Evolutionary conservation across 768 basidiomycete genomes (phyloP).

Genomic region (Suillus alpinus): DNA sequence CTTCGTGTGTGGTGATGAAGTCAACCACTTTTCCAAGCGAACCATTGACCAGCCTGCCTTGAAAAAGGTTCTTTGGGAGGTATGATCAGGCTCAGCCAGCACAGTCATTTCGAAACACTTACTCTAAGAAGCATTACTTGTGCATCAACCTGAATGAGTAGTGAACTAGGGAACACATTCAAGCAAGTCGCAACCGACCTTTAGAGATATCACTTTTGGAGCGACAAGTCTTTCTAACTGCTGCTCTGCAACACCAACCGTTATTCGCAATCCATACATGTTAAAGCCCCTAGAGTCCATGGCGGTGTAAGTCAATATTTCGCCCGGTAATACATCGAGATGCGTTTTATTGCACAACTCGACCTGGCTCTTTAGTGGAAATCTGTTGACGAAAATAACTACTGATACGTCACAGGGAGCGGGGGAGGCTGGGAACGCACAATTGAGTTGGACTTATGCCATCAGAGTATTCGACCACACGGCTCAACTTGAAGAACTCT

Average conservation of each 20-base stretch:
- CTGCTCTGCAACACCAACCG: constrained; percentile 21
- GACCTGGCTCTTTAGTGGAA: constrained; percentile 26
- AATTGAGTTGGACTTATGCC: constrained; percentile 87
- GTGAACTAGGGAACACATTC: background rate
- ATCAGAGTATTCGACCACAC: constrained; percentile 71
- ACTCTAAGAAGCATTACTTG: constrained; percentile 74
- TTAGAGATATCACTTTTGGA: constrained; percentile 45
- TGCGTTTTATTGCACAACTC: constrained; percentile 22
- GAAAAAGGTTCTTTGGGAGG: constrained; percentile 27
- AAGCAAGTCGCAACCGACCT: constrained; percentile 28
- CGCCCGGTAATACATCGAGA: constrained; percentile 24
- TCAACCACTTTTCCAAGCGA: constrained; percentile 74
- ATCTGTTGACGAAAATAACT: constrained; percentile 12
- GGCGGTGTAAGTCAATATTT: constrained; percentile 32
- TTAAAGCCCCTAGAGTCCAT: constrained; percentile 48
- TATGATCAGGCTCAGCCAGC: background rate
- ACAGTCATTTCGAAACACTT: constrained; percentile 5
- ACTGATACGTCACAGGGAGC: background rate
- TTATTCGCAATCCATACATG: constrained; percentile 33
- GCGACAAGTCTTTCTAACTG: constrained; percentile 51
- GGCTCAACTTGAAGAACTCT: constrained; percentile 64
- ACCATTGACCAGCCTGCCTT: constrained; percentile 69
- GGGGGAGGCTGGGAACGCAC: constrained; percentile 34
- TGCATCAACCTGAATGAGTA: constrained; percentile 44
- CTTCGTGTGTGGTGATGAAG: constrained; percentile 30